Conservation (phyloP, 2,329 filamentous ascomycete species). For the Aspergillus pseudonomiae region DNA sequence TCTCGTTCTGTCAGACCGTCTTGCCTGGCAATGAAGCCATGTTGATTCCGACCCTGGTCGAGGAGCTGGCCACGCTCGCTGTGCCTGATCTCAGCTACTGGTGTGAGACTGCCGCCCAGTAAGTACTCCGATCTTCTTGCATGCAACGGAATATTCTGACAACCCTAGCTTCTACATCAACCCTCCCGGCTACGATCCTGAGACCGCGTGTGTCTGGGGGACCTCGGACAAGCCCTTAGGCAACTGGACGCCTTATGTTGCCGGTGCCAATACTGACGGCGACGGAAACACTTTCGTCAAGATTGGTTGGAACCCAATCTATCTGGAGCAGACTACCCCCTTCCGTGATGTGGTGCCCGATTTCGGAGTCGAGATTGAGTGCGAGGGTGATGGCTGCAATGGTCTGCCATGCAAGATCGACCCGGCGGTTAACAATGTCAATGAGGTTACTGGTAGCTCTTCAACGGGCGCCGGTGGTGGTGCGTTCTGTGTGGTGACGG, state of each 20-base stretch:
- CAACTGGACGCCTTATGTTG: conserved; percentile 78
- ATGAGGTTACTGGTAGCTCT: conserved; percentile 61
- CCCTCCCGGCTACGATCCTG: conserved; percentile 64
- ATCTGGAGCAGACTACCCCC: conserved; percentile 55
- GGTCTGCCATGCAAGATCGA: conserved; percentile 76
- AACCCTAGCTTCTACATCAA: conserved; percentile 75
- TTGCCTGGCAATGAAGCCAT: conserved; percentile 79
- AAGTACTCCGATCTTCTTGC: conserved; percentile 42
- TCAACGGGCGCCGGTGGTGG: conserved; percentile 68
- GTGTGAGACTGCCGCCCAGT: conserved; percentile 74
- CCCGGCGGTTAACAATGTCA: conserved; percentile 58
- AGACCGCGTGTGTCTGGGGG: conserved; percentile 73
- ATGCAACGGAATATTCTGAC: background rate
- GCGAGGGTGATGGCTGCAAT: conserved; percentile 66
- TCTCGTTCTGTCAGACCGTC: conserved; percentile 79
- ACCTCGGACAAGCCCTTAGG: conserved; percentile 63
- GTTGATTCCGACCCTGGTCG: conserved; percentile 75
- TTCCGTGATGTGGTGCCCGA: conserved; percentile 62
- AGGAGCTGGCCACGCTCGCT: conserved; percentile 61
- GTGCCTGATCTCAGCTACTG: conserved; percentile 73
- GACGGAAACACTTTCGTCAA: conserved; percentile 72
- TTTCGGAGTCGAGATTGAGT: conserved; percentile 72
- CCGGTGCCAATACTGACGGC: conserved; percentile 70
- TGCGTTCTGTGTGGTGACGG: conserved; percentile 76
- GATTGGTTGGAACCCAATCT: conserved; percentile 78